Conservation (phyloP, 176 grass and related monocot species). For the Oryza glaberrima region DNA sequence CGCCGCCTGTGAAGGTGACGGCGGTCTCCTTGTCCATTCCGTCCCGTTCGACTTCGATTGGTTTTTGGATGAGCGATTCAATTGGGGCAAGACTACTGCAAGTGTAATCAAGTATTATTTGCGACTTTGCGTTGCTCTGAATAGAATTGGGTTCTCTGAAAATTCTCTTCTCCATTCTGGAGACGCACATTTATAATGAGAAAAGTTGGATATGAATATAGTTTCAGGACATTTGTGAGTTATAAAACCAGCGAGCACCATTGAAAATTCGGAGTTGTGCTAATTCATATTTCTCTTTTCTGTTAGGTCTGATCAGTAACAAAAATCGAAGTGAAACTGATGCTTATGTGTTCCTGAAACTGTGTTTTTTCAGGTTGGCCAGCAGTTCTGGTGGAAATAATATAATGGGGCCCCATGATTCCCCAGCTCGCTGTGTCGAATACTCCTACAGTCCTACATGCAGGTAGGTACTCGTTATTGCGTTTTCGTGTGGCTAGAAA, state of each 20-base stretch:
- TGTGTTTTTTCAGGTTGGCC: slow-evolving; percentile 50
- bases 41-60: slow-evolving; percentile 13
- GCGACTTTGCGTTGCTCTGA: too few relatives aligned
- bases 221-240: background rate
- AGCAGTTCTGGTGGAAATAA: slow-evolving; percentile 47
- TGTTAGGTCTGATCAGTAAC: background rate
- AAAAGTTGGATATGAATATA: background rate
- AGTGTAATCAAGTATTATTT: background rate
- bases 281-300: slow-evolving; percentile 4
- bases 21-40: background rate
- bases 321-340: slow-evolving; percentile 10
- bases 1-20: slow-evolving; percentile 55
- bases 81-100: background rate
- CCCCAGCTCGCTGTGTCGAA: slow-evolving; percentile 65
- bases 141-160: background rate
- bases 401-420: slow-evolving; percentile 61
- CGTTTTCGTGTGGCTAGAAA: background rate
- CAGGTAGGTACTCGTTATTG: slow-evolving; percentile 53
- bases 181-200: background rate
- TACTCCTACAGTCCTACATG: slow-evolving; percentile 42
- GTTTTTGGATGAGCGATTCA: background rate
- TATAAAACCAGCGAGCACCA: background rate
- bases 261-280: background rate
- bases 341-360: slow-evolving; percentile 14
- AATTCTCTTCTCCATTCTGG: background rate